Base-by-base conservation (phyloP, 202 grass and related monocot genomes). In the Elaeis oleifera region DNA sequence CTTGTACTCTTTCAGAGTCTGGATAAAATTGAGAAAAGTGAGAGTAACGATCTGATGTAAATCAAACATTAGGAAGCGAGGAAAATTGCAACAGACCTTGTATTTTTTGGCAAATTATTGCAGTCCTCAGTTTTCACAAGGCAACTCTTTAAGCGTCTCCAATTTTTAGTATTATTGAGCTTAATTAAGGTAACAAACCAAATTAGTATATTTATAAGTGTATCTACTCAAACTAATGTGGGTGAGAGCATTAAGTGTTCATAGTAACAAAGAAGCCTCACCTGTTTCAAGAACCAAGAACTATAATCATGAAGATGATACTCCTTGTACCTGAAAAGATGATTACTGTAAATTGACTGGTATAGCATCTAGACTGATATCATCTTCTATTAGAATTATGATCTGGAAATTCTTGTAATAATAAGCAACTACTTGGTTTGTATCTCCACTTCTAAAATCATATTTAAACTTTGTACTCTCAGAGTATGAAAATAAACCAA, bases 261-360 rank as follows among this genome's bases (percentile, higher is more conserved):
- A 17, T 23, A 63, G 32, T 3, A 60, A 56, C 51, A 80, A 60
- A 53, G 9, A 14, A 39, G 54, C 8, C 67, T 77, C 74, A 80
- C 94, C 75, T 97, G 94, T 70, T 86, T 92, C 57, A 97, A 64
- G 76, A 97, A 92, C 88, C 88, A 97, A 80, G 94, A 84, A 70
- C 88, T 97, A 63, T 89, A 97, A 73, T 97, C 94, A 77, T 92
- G 84, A 63, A 97, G 82, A 63, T 79, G 94, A 61, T 89, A 97
- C 56, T 92, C 94, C 63, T 92, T 92, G 72, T 89, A 97, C 39
- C 94, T 97, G 63, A 65, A 79, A 4, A 70, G 50, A 70, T 58
- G 53, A 83, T 73, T 63, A 51, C 9, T 44, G 8, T 13, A 44
- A 36, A 44, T 44, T 44, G 36, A 44, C 36, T 13, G 36, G 13